Evolutionary conservation across 805 yeast genomes (phyloP).

Genomic region (Sugiyamaella floridensis): DNA sequence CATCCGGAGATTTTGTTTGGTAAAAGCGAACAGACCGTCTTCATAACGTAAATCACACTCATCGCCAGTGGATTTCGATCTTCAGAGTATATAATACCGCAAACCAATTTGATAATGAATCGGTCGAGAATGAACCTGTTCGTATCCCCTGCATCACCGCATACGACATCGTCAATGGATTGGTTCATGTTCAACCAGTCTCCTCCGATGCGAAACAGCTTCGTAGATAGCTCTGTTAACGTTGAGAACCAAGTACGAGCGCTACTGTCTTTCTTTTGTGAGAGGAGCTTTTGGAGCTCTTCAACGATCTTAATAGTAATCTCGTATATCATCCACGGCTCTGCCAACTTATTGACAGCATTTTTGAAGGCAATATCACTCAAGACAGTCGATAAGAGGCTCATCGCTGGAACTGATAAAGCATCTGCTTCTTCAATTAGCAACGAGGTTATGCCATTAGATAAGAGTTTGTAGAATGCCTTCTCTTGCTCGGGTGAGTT

Average conservation of each 20-base stretch:
- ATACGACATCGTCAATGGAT: too few relatives aligned
- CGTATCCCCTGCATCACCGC: too few relatives aligned
- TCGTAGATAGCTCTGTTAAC: too few relatives aligned
- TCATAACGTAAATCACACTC: background rate
- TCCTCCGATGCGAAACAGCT: too few relatives aligned
- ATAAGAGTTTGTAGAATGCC: constrained; percentile 33
- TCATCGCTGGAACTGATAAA: constrained; percentile 35
- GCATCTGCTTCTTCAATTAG: constrained; percentile 38
- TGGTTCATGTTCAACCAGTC: too few relatives aligned
- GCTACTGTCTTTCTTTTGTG: background rate
- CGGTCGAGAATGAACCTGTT: background rate
- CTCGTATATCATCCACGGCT: constrained; percentile 48
- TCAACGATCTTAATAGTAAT: constrained; percentile 29
- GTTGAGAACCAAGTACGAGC: too few relatives aligned
- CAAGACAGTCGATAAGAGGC: constrained; percentile 36
- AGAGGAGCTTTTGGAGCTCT: background rate
- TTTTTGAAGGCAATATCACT: constrained; percentile 39
- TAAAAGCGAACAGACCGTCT: background rate
- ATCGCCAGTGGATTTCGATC: background rate
- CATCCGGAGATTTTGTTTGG: background rate
- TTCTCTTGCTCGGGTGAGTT: constrained; percentile 22
- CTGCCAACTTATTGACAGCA: constrained; percentile 39
- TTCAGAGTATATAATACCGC: background rate
- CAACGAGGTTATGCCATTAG: constrained; percentile 31
- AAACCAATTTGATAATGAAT: background rate